These are phyloP conservation scores for Suhomyces sp. DNA, from an alignment of 805 yeast species.

Conservation along the genomic window DNA sequence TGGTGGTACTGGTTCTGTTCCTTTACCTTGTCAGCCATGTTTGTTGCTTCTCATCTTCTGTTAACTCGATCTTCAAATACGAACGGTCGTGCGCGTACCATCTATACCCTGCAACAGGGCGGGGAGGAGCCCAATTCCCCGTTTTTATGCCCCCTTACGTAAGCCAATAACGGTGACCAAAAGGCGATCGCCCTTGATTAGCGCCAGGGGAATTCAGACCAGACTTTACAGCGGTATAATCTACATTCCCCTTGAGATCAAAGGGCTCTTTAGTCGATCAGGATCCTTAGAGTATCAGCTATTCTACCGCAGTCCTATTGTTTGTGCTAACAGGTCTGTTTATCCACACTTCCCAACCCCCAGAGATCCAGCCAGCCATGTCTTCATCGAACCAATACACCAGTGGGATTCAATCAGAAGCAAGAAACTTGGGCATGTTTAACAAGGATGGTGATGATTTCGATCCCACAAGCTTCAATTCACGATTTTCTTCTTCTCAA, in stretches of 20 bases:
- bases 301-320: neutral
- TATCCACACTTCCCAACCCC: neutral
- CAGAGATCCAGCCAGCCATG: neutral
- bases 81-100: neutral
- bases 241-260: neutral
- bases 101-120: neutral
- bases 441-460: neutral
- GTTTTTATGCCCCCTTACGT: neutral
- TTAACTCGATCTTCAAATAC: neutral
- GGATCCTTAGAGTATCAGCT: neutral
- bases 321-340: neutral
- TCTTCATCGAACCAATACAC: neutral
- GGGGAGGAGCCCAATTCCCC: neutral
- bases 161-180: neutral
- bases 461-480: neutral
- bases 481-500: neutral
- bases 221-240: neutral
- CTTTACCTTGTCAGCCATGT: conserved; percentile 62
- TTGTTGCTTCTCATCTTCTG: neutral
- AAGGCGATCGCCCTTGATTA: neutral
- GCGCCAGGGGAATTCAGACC: neutral
- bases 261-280: neutral
- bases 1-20: conserved; percentile 56
- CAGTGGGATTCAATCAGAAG: neutral
- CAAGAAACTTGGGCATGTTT: neutral